phyloP scores from a whole-genome alignment of 139 green algal species.

The Chara braunii region DNA sequence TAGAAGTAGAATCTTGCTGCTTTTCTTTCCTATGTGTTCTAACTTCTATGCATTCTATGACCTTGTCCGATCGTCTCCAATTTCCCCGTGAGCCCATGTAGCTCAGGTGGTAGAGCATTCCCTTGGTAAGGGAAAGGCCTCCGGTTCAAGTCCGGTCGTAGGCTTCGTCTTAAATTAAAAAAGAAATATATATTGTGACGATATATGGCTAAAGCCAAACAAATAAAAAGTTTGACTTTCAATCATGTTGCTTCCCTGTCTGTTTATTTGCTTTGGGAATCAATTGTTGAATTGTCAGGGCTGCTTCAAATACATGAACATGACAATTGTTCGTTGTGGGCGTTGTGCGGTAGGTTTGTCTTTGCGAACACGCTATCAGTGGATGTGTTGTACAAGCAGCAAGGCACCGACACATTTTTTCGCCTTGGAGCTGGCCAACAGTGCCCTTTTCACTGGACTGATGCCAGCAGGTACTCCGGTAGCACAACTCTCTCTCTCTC shows the following conservation, averaged over 20 bases:
- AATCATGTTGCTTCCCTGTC: background rate
- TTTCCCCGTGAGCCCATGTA: too few relatives aligned
- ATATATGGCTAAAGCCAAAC: background rate
- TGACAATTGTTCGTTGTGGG: background rate
- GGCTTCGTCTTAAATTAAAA: too few relatives aligned
- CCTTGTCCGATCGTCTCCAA: too few relatives aligned
- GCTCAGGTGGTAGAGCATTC: too few relatives aligned
- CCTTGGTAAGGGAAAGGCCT: too few relatives aligned
- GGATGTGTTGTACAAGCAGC: conserved; percentile 26
- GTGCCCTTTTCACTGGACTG: conserved; percentile 12
- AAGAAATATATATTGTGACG: background rate
- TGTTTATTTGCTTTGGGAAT: background rate
- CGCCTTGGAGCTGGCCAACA: conserved; percentile 11
- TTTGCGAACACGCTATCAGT: conserved; percentile 11
- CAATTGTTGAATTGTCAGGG: background rate
- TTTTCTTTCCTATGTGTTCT: too few relatives aligned
- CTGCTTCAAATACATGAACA: background rate
- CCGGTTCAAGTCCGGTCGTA: too few relatives aligned
- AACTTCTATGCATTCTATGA: too few relatives aligned
- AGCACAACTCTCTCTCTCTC: background rate
- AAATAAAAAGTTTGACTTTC: background rate
- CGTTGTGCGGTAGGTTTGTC: conserved; percentile 6
- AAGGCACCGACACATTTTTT: conserved; percentile 22
- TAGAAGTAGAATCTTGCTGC: too few relatives aligned
- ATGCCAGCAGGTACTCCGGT: background rate